These are phyloP conservation scores for Salix koriyanagi DNA, from an alignment of 345 rosid genomes.

Conservation along the genomic window DNA sequence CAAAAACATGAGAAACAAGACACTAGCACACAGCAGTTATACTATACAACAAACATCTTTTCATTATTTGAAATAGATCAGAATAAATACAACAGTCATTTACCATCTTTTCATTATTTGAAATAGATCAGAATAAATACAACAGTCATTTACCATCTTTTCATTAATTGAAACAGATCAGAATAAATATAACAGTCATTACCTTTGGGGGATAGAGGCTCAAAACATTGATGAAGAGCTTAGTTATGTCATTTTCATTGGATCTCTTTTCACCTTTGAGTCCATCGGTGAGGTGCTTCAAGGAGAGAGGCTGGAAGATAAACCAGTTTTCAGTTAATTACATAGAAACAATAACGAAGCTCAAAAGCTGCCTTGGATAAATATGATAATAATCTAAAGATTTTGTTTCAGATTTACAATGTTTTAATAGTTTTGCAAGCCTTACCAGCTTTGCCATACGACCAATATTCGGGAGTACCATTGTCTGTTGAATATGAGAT, in stretches of 20 bases:
- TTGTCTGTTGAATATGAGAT: conserved; percentile 50
- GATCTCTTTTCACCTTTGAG: conserved; percentile 55
- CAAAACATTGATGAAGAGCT: conserved; percentile 78
- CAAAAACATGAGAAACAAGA: neutral
- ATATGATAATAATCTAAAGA: neutral
- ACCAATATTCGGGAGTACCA: conserved; percentile 88
- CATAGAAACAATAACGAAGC: neutral
- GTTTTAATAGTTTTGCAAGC: conserved; percentile 13
- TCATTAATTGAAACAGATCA: neutral
- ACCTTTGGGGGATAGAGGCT: conserved; percentile 74
- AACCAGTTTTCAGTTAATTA: conserved; percentile 13
- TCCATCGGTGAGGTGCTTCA: conserved; percentile 87
- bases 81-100: neutral
- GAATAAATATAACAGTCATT: conserved; percentile 4
- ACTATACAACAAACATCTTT: neutral
- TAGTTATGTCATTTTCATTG: conserved; percentile 58
- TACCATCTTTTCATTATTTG: neutral
- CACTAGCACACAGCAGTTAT: neutral
- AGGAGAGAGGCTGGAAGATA: conserved; percentile 68
- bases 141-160: neutral
- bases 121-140: neutral
- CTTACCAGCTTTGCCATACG: conserved; percentile 87
- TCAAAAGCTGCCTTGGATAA: neutral
- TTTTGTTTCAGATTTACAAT: neutral
- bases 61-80: neutral